These are phyloP conservation scores for Fusarium torreyae DNA, from an alignment of 2,329 filamentous ascomycete species.

Conservation along the genomic window DNA sequence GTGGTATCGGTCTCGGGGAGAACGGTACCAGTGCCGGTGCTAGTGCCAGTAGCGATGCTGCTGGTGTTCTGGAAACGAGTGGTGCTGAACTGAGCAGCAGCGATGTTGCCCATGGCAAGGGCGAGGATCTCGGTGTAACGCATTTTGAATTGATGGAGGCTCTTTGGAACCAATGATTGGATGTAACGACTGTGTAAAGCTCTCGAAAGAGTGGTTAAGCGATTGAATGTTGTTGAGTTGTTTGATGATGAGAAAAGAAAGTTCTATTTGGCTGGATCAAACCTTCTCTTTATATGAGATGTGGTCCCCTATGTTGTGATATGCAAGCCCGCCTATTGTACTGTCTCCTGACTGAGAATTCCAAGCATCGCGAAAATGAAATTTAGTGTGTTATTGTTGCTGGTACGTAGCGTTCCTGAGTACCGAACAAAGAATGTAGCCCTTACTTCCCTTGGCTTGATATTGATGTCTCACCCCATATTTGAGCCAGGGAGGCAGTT, in stretches of 20 bases:
- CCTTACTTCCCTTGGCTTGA: slow-evolving; percentile 8
- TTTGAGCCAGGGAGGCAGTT: neutral
- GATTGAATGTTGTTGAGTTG: slow-evolving; percentile 47
- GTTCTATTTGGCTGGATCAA: slow-evolving; percentile 15
- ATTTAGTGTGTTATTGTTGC: slow-evolving; percentile 6
- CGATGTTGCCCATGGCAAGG: slow-evolving; percentile 51
- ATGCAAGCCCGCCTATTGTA: neutral
- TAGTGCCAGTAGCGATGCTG: neutral
- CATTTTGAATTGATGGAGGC: slow-evolving; percentile 46
- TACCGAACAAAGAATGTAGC: slow-evolving; percentile 35
- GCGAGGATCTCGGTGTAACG: slow-evolving; percentile 50
- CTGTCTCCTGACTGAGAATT: slow-evolving; percentile 13
- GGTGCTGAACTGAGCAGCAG: slow-evolving; percentile 42
- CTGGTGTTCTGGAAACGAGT: slow-evolving; percentile 15
- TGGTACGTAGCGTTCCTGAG: slow-evolving; percentile 36
- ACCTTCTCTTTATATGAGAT: slow-evolving; percentile 46
- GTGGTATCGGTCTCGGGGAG: neutral
- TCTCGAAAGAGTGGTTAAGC: slow-evolving; percentile 48
- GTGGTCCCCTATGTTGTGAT: neutral
- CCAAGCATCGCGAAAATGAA: slow-evolving; percentile 18
- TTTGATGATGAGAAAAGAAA: slow-evolving; percentile 39
- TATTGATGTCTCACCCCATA: slow-evolving; percentile 37
- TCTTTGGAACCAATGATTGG: slow-evolving; percentile 41
- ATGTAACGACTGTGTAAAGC: slow-evolving; percentile 42
- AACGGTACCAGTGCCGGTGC: too few species aligned